Conservation (phyloP, 2,329 filamentous ascomycete genomes). For the Pseudogymnoascus pannorum region DNA sequence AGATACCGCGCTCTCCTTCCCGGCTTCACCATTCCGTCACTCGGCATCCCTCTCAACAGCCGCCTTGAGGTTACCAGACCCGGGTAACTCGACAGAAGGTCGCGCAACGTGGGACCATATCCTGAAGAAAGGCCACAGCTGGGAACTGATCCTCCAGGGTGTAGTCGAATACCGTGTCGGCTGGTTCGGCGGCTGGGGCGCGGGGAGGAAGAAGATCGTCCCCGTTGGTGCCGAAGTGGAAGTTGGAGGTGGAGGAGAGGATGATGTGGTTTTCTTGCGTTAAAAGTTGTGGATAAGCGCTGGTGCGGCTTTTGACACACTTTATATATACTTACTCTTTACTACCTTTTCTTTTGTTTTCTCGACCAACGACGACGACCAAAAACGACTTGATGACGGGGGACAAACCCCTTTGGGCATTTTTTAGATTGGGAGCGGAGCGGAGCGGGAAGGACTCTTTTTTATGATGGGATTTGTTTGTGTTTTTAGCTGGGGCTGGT, state of each 20-base stretch:
- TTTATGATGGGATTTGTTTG: background rate
- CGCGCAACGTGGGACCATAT: constrained; percentile 85
- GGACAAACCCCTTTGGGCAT: background rate
- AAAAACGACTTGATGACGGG: background rate
- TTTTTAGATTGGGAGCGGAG: background rate
- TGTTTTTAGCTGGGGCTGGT: background rate
- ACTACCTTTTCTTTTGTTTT: background rate
- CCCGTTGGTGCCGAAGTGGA: background rate
- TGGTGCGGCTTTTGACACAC: background rate
- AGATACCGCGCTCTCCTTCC: constrained; percentile 81
- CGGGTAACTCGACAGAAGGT: constrained; percentile 85
- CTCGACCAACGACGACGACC: background rate
- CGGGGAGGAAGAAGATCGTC: background rate
- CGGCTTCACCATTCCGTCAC: constrained; percentile 79
- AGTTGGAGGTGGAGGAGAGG: background rate
- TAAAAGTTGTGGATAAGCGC: background rate
- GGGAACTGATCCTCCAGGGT: constrained; percentile 86
- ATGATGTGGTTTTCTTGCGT: background rate
- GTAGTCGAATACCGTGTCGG: constrained; percentile 67
- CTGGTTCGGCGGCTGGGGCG: constrained; percentile 32
- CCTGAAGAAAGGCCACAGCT: constrained; percentile 65
- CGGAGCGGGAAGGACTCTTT: background rate
- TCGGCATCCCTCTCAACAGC: constrained; percentile 66
- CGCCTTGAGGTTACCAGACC: constrained; percentile 72
- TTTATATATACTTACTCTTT: background rate